Evolutionary conservation across 2,329 filamentous ascomycete genomes (phyloP).

Genomic region (Diplodia corticola): DNA sequence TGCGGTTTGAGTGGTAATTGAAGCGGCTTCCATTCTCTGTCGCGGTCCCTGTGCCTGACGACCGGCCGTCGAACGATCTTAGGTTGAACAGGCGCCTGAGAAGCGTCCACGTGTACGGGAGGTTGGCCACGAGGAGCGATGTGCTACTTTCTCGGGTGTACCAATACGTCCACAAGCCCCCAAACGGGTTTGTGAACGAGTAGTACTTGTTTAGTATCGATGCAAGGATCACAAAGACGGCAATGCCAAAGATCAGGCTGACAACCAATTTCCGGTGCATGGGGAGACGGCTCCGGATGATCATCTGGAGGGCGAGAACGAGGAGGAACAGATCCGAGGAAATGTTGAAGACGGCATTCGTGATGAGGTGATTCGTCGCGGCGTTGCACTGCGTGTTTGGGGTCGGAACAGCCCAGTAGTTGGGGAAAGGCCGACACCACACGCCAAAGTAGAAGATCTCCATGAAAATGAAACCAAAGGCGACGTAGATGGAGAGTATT

Average conservation of each 20-base stretch:
- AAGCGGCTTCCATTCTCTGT: neutral
- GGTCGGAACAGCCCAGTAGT: constrained; percentile 39
- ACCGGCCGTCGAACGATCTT: constrained; percentile 30
- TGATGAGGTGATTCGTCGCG: constrained; percentile 50
- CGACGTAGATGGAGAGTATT: constrained; percentile 37
- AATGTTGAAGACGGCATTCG: constrained; percentile 48
- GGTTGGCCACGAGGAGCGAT: constrained; percentile 56
- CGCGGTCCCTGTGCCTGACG: neutral
- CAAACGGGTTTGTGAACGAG: constrained; percentile 43
- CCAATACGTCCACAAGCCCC: constrained; percentile 49
- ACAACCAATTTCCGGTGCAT: constrained; percentile 51
- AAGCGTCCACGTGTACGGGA: constrained; percentile 55
- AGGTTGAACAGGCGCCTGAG: constrained; percentile 50
- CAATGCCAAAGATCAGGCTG: constrained; percentile 54
- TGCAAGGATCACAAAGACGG: constrained; percentile 45
- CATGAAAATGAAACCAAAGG: constrained; percentile 40
- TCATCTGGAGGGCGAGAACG: constrained; percentile 42
- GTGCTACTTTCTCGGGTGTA: constrained; percentile 57
- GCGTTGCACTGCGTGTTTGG: constrained; percentile 43
- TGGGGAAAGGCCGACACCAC: constrained; percentile 42
- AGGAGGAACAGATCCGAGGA: constrained; percentile 41
- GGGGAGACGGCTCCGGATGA: constrained; percentile 38
- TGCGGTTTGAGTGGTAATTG: constrained; percentile 19
- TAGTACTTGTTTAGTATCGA: constrained; percentile 53
- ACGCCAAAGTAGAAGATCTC: constrained; percentile 43